Conservation (phyloP, 1,139 yeast genomes). For the Debaryomyces subglobosus region DNA sequence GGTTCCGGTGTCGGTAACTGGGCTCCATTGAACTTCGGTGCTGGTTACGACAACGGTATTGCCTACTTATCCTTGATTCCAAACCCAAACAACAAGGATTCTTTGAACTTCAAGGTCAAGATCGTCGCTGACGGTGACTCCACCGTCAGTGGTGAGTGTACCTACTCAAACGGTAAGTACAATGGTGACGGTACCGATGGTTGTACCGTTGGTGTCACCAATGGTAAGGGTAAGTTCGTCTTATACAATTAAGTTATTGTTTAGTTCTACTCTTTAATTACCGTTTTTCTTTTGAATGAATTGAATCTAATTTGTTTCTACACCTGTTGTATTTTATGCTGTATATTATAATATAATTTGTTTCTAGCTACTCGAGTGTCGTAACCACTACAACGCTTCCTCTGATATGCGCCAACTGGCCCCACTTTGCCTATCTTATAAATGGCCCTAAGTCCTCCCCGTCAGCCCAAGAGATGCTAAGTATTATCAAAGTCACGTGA, state of each 20-base stretch:
- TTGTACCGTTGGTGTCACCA: slow-evolving; percentile 72
- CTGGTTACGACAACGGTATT: slow-evolving; percentile 64
- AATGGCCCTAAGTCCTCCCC: not conserved
- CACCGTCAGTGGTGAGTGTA: slow-evolving; percentile 60
- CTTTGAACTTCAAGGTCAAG: slow-evolving; percentile 70
- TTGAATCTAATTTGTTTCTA: not conserved
- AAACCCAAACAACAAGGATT: slow-evolving; percentile 69
- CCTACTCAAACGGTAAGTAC: slow-evolving; percentile 64
- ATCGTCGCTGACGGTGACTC: slow-evolving; percentile 62
- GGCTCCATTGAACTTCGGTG: slow-evolving; percentile 82
- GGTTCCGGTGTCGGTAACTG: slow-evolving; percentile 78
- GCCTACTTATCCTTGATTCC: slow-evolving; percentile 79
- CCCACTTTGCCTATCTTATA: not conserved
- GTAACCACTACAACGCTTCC: no score
- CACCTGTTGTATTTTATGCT: not conserved
- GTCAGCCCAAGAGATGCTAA: not conserved
- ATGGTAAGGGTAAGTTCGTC: slow-evolving; percentile 71
- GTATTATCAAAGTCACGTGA: not conserved
- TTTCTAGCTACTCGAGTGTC: not conserved
- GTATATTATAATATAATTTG: not conserved
- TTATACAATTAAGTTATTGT: slow-evolving; percentile 36
- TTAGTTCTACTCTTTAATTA: not conserved
- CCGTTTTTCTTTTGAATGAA: not conserved
- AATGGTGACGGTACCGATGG: slow-evolving; percentile 70
- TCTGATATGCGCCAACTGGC: not conserved